Percentiles rank a stretch among this genome's conserved stretches.
phyloP scores from a whole-genome alignment of 2,329 filamentous ascomycete species.

The Daldinia sp. region DNA sequence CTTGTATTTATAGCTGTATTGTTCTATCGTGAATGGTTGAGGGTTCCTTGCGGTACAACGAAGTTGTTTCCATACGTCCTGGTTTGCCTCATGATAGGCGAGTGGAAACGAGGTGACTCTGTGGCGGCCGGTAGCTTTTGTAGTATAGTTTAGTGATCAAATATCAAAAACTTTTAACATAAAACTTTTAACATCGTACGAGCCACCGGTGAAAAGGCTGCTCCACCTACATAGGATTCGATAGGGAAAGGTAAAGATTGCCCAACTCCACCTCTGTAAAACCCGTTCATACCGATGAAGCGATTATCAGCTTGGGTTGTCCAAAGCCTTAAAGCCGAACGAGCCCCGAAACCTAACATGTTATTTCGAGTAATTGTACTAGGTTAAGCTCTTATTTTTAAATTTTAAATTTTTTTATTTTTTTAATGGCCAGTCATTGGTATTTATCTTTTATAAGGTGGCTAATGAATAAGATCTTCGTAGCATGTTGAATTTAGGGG shows the following conservation, averaged over 20 bases:
- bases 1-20: no score
- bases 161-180: neutral
- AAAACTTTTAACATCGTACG: neutral
- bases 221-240: neutral
- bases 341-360: neutral
- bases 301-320: neutral
- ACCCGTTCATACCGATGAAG: neutral
- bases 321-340: neutral
- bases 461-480: neutral
- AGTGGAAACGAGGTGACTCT: neutral
- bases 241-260: neutral
- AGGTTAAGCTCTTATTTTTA: neutral
- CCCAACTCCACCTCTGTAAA: neutral
- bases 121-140: neutral
- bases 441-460: neutral
- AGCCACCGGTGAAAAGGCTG: neutral
- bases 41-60: no score
- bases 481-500: neutral
- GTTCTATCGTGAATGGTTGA: no score
- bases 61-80: no score
- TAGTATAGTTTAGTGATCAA: neutral
- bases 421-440: neutral
- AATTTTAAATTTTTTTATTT: no score
- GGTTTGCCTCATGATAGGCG: no score
- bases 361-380: neutral